These are phyloP conservation scores for Phylloporus sp. DNA, from an alignment of 768 basidiomycete genomes.

Conservation along the genomic window DNA sequence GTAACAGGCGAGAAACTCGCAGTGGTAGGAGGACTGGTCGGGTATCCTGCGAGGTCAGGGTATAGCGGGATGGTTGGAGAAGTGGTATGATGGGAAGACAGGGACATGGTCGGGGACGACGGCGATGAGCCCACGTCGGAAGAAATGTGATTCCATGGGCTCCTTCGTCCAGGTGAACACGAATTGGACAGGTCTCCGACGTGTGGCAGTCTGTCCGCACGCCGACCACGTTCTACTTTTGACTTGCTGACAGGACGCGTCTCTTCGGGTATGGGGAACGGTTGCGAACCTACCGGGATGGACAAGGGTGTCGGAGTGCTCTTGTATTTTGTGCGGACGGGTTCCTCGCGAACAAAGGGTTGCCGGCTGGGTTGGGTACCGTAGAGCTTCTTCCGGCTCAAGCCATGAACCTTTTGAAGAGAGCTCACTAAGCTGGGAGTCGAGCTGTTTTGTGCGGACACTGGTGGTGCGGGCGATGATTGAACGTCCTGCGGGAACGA, in stretches of 20 bases:
- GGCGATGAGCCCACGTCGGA: conserved; percentile 21
- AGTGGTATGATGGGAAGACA: conserved; percentile 15
- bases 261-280: conserved; percentile 17
- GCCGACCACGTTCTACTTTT: conserved; percentile 25
- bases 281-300: conserved; percentile 23
- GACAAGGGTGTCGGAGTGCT: conserved; percentile 30
- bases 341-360: conserved; percentile 54
- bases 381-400: conserved; percentile 67
- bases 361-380: conserved; percentile 44
- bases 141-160: conserved; percentile 13
- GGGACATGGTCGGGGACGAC: conserved; percentile 22
- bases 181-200: conserved; percentile 14
- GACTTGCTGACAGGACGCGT: conserved; percentile 13
- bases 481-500: conserved; percentile 27
- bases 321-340: conserved; percentile 33
- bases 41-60: conserved; percentile 18
- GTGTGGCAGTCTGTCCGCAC: conserved; percentile 15
- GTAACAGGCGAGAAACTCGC: conserved; percentile 10
- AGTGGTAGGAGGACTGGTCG: conserved; percentile 9
- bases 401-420: conserved; percentile 61
- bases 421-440: conserved; percentile 54
- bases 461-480: conserved; percentile 11
- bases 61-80: conserved; percentile 22
- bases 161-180: conserved; percentile 35
- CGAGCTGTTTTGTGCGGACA: conserved; percentile 19